Evolutionary conservation across 2,329 filamentous ascomycete species (phyloP), one percentile per base, ranked within the genome.

Genomic region (Sordariomycetes sp.): DNA sequence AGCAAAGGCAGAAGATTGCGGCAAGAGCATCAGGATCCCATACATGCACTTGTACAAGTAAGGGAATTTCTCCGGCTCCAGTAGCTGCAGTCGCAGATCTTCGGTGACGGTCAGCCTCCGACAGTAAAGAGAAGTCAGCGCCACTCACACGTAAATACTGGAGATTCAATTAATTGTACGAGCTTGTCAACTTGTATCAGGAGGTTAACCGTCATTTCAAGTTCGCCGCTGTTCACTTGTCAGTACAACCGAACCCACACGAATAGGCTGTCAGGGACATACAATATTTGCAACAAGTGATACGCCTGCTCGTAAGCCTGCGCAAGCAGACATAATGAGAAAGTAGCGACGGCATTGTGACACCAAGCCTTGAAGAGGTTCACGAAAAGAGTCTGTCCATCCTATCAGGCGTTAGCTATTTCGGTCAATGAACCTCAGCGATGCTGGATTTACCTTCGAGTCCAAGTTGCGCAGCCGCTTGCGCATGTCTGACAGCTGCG

Each of bases 241-340:
- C 8, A 28, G 25, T n/a, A 11, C 8, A 14, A 8, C n/a, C 3
- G 25, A 9, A 28, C 17, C 8, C 7, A 3, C 12, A n/a, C 17
- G 8, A 8, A 8, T n/a, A n/a, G n/a, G 8, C 25, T 12, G 29
- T 31, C 11, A 10, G 9, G 10, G 39, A 56, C 78, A 49, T 57
- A 93, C 85, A 98, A 95, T 31, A 96, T 92, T 52, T 95, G 88
- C 14, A 98, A 68, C 12, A 98, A 69, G 53, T 96, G 86, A 51
- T 96, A 98, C 9, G 92, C 92, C 54, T 96, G 93, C 54, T 98
- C 92, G 53, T 98, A 98, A 10, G 90, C 92, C 59, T 98, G 92
- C 2, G 92, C 92, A 33, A 98, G 77, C 21, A 98, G 69, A 52
- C 92, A 98, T 4, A 98, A 67, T 3, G 88, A 96, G 58, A 98